Evolutionary conservation across 2,329 filamentous ascomycete genomes (phyloP).

Genomic region (Penicillium rolfsii): DNA sequence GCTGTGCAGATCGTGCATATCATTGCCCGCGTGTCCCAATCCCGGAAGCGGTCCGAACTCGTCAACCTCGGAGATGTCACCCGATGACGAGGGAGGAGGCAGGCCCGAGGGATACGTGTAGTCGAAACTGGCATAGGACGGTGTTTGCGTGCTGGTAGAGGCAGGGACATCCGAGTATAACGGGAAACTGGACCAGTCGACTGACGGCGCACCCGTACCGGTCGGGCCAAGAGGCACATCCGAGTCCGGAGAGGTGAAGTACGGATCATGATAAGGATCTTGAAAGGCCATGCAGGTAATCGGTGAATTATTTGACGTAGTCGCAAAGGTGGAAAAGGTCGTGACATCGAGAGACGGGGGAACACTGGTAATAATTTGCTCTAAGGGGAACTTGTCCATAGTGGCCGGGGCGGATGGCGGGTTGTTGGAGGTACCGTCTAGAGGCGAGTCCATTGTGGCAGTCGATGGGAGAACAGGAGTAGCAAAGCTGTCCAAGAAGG

Average conservation of each 20-base stretch:
- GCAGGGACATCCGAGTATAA: constrained; percentile 44
- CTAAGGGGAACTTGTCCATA: constrained; percentile 36
- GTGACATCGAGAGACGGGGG: constrained; percentile 46
- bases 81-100: constrained; percentile 51
- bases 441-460: constrained; percentile 30
- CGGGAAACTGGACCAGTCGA: constrained; percentile 55
- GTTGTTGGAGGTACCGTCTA: constrained; percentile 27
- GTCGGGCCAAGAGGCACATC: constrained; percentile 46
- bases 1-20: constrained; percentile 45
- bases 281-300: constrained; percentile 42
- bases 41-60: constrained; percentile 45
- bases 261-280: constrained; percentile 45
- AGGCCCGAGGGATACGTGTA: constrained; percentile 45
- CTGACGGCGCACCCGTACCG: constrained; percentile 46
- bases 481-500: constrained; percentile 37
- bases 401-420: constrained; percentile 31
- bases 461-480: constrained; percentile 23
- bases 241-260: constrained; percentile 49
- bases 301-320: constrained; percentile 38
- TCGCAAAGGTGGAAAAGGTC: constrained; percentile 41
- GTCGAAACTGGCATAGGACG: constrained; percentile 52
- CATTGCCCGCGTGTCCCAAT: constrained; percentile 35
- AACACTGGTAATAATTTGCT: constrained; percentile 40
- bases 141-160: constrained; percentile 48
- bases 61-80: constrained; percentile 54